These are phyloP conservation scores for Suaeda aralocaspica DNA, from an alignment of 148 eudicot genomes.

Conservation along the genomic window DNA sequence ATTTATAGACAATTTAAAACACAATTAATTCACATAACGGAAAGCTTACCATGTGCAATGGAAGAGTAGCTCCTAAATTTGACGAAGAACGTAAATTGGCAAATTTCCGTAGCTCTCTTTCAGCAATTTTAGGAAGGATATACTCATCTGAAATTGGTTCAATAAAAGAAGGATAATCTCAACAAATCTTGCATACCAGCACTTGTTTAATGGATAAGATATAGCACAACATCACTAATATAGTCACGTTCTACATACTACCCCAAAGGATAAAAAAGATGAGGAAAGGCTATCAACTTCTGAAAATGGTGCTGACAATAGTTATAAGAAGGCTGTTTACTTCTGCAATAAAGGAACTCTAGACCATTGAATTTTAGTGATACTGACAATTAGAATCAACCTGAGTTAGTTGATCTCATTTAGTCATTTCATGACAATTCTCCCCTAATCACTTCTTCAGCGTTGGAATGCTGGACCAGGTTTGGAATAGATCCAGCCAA, in stretches of 20 bases:
- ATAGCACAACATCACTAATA: neutral
- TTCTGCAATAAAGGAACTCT: neutral
- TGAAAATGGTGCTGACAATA: neutral
- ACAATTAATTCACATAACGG: neutral
- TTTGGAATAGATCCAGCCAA: neutral
- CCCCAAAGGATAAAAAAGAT: neutral
- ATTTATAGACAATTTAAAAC: neutral
- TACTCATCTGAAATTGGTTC: slow-evolving; percentile 60
- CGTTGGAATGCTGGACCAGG: neutral
- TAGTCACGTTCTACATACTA: neutral
- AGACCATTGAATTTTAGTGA: neutral
- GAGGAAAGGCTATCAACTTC: neutral
- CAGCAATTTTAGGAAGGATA: slow-evolving; percentile 92
- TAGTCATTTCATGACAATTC: neutral
- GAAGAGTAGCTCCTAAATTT: slow-evolving; percentile 44
- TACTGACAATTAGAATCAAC: neutral
- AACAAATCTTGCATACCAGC: neutral
- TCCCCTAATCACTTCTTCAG: neutral
- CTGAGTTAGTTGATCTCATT: neutral
- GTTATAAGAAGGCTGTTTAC: neutral
- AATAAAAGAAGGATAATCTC: slow-evolving; percentile 11
- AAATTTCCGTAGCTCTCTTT: slow-evolving; percentile 75
- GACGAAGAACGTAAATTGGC: slow-evolving; percentile 78
- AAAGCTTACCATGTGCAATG: slow-evolving; percentile 55
- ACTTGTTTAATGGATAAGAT: neutral